phyloP scores from a whole-genome alignment of 2,329 filamentous ascomycete species.

The Biscogniauxia mediterranea region DNA sequence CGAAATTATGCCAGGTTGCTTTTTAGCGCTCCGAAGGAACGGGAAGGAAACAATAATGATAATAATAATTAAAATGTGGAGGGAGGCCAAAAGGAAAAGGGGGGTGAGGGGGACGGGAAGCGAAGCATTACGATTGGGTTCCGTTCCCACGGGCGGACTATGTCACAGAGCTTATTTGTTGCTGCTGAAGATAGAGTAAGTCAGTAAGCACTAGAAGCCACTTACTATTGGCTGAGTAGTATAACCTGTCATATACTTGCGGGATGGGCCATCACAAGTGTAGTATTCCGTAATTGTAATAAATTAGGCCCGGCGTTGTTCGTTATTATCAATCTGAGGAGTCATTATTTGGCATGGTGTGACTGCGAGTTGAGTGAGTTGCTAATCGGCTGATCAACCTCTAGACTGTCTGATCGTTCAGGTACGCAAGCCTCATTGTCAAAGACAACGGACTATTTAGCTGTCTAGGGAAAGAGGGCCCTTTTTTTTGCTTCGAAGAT shows the following conservation, averaged over 20 bases:
- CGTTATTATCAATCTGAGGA: no score
- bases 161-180: conserved; percentile 8
- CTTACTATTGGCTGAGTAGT: background rate
- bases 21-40: background rate
- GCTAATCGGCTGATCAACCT: background rate
- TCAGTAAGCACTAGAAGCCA: conserved; percentile 9
- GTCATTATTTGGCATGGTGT: background rate
- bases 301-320: background rate
- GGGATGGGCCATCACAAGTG: background rate
- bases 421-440: background rate
- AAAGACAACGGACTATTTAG: background rate
- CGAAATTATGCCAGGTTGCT: background rate
- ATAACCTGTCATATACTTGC: background rate
- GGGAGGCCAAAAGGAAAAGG: background rate
- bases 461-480: background rate
- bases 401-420: background rate
- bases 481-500: background rate
- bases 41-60: background rate
- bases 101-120: conserved; percentile 7
- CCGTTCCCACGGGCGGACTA: conserved; percentile 22
- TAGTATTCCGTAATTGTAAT: background rate
- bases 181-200: conserved; percentile 13
- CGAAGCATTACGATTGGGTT: conserved; percentile 26
- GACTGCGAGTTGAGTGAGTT: background rate
- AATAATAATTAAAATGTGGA: background rate